Evolutionary conservation across 495 filamentous ascomycete genomes (phyloP).

Genomic region (Hyaloscypha finlandica): DNA sequence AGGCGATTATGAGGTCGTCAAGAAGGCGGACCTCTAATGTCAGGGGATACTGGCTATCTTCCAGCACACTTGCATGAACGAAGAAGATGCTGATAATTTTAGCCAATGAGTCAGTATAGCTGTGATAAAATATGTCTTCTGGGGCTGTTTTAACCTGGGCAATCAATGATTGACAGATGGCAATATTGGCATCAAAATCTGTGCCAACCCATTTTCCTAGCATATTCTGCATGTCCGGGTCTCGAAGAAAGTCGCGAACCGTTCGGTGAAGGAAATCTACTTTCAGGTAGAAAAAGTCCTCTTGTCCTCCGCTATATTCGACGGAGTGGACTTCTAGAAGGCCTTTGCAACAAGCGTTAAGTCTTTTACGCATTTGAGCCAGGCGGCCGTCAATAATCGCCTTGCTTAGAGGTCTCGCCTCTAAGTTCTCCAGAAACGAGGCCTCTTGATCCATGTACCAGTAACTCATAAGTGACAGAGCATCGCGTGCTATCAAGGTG

Average conservation of each 20-base stretch:
- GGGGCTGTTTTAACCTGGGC: no score
- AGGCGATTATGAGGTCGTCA: no score
- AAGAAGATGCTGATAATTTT: no score
- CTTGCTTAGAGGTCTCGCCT: neutral
- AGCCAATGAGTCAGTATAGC: no score
- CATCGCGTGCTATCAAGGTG: neutral
- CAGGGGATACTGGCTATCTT: no score
- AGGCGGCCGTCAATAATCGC: neutral
- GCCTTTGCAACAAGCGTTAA: slow-evolving; percentile 4
- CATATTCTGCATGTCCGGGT: neutral
- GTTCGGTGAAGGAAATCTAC: slow-evolving; percentile 4
- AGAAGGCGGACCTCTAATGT: no score
- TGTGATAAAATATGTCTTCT: no score
- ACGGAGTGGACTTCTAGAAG: neutral
- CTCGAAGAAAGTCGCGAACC: neutral
- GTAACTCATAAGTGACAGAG: neutral
- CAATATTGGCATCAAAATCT: neutral
- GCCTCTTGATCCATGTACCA: neutral
- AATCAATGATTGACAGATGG: neutral
- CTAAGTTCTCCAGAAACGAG: neutral
- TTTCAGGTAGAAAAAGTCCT: neutral
- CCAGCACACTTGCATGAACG: no score
- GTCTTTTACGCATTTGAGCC: neutral
- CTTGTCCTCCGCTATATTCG: neutral
- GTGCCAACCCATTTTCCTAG: neutral